A percentile compares a stretch with the other conserved stretches of the same genome.
These are phyloP conservation scores for Metarhizium rileyi DNA, from an alignment of 2,329 filamentous ascomycete genomes.

Conservation along the genomic window DNA sequence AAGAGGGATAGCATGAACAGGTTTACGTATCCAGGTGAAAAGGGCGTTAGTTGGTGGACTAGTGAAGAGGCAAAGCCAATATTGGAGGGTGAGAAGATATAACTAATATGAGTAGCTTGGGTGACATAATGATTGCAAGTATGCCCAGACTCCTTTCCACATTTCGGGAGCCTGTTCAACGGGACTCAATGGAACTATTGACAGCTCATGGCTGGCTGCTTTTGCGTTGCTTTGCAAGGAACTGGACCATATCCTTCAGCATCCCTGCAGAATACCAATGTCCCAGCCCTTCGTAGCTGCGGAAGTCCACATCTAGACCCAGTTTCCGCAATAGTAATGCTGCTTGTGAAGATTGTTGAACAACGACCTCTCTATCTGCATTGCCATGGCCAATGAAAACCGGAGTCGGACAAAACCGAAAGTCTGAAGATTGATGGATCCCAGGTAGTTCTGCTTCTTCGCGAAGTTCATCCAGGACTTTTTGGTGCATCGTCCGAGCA, in stretches of 20 bases:
- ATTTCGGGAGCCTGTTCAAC: too few species aligned
- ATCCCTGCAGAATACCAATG: constrained; percentile 37
- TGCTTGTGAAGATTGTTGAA: constrained; percentile 25
- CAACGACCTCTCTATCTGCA: constrained; percentile 31
- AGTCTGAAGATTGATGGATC: background rate
- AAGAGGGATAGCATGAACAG: constrained; percentile 76
- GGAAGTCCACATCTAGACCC: constrained; percentile 25
- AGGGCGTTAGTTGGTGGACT: constrained; percentile 78
- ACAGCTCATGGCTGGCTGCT: background rate
- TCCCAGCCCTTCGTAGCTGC: constrained; percentile 29
- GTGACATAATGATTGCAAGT: background rate
- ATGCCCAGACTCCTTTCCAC: background rate
- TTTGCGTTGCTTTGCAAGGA: constrained; percentile 13
- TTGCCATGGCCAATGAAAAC: constrained; percentile 36
- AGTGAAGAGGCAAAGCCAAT: constrained; percentile 70
- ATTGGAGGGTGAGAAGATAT: constrained; percentile 52
- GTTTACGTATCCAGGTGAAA: constrained; percentile 66
- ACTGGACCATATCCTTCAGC: constrained; percentile 26
- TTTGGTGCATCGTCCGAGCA: constrained; percentile 9
- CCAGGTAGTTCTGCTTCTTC: constrained; percentile 18
- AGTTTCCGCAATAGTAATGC: constrained; percentile 23
- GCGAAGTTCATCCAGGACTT: constrained; percentile 16
- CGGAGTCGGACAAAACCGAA: constrained; percentile 21
- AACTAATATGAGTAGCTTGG: constrained; percentile 8
- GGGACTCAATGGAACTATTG: too few species aligned